These are phyloP conservation scores for Talaromyces thailandensis DNA, from an alignment of 495 filamentous ascomycete genomes.

Conservation along the genomic window DNA sequence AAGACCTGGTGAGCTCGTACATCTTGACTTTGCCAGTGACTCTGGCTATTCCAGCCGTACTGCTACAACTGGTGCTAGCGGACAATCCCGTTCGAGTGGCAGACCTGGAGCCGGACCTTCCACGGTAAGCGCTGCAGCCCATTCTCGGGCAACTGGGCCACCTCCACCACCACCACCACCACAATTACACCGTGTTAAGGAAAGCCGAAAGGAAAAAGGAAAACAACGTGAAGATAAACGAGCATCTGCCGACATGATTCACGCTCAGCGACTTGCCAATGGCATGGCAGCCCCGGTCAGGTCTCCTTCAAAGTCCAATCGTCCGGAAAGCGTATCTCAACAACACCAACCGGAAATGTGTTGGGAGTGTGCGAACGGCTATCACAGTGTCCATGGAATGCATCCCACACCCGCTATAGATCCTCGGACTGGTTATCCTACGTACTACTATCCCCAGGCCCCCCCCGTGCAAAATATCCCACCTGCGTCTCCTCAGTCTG, in stretches of 20 bases:
- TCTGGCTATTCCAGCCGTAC: constrained; percentile 60
- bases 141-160: constrained; percentile 6
- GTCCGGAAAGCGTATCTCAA: constrained; percentile 23
- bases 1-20: constrained; percentile 21
- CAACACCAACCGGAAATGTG: constrained; percentile 20
- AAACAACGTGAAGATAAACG: constrained; percentile 16
- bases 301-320: constrained; percentile 26
- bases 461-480: constrained; percentile 24
- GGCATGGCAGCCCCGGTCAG: constrained; percentile 20
- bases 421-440: constrained; percentile 17
- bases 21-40: constrained; percentile 47
- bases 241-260: constrained; percentile 30
- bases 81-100: constrained; percentile 43
- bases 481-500: constrained; percentile 14
- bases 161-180: neutral
- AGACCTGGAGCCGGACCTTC: constrained; percentile 31
- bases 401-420: constrained; percentile 15
- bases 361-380: constrained; percentile 25
- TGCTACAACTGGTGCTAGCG: constrained; percentile 44
- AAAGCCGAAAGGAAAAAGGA: constrained; percentile 12
- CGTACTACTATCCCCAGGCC: constrained; percentile 15
- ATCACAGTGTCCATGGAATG: constrained; percentile 21
- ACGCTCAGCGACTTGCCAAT: constrained; percentile 23
- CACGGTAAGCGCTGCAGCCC: constrained; percentile 30
- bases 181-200: constrained; percentile 19